Evolutionary conservation across 495 filamentous ascomycete genomes (phyloP), one percentile per base, ranked within the genome.

Genomic region (Xylona heveae): DNA sequence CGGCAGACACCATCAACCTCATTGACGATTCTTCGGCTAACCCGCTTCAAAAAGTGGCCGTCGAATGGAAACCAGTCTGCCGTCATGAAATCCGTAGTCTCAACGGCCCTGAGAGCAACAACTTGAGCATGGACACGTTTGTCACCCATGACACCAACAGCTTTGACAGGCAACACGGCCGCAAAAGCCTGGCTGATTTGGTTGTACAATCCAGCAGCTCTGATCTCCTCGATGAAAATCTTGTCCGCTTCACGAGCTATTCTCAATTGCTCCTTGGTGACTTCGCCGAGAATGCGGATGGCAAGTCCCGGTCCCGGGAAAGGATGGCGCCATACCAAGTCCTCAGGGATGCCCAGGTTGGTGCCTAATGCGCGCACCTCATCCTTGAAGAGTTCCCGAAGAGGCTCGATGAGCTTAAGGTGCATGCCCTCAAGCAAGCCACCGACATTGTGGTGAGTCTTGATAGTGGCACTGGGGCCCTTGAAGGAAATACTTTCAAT

Each of bases 201-300:
- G 28, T 78, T 54, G 47, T 97, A 97, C 1, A 94, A 46, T 13
- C 81, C 88, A 2, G 80, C 83, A 19, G 69, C 72, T 29, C 55
- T 61, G 53, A 97, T 91, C 67, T 77, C 78, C 33, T 65, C 60
- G 44, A 94, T 90, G 57, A 85, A 97, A 46, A 81, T 80, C 19
- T 78, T 50, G 48, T 95, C 88, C 2, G 88, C 88, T 43, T 78
- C 55, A 12, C 83, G 64, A 10, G 71, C 82, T 23, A 93, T 90
- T 17, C 66, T 64, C 17, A 94, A 71, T 31, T 72, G 66, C 42
- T 83, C 74, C 3, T 59, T 58, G 7, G 76, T 92, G 3, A 94
- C 78, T 36, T 91, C 85, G 23, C 88, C 88, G 0, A 93, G 57
- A 30, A 95, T 73, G 31, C 88, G 70, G 44, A 95, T 82, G 15